Evolutionary conservation across 176 grass and related monocot species (phyloP).

Genomic region (Oryza meridionalis): DNA sequence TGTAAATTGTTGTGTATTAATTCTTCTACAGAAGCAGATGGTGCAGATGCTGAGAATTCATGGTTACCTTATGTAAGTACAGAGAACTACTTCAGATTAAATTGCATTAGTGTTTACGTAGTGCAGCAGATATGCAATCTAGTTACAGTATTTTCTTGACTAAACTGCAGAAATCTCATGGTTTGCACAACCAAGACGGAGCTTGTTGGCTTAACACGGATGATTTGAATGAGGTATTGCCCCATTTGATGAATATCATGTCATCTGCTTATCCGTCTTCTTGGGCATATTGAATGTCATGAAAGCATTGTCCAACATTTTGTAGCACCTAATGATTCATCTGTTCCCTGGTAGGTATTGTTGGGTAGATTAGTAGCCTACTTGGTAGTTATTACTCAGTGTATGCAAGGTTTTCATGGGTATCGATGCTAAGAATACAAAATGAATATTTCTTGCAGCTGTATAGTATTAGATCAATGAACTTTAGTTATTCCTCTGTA

Average conservation of each 20-base stretch:
- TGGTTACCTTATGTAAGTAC: constrained; percentile 94
- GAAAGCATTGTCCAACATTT: constrained; percentile 19
- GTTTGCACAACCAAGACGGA: constrained; percentile 54
- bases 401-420: constrained; percentile 19
- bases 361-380: constrained; percentile 12
- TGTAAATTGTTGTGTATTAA: constrained; percentile 97
- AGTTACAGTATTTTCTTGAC: constrained; percentile 42
- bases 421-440: constrained; percentile 1
- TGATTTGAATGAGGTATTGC: constrained; percentile 87
- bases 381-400: constrained; percentile 23
- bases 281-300: constrained; percentile 13
- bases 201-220: constrained; percentile 69
- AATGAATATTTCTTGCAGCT: constrained; percentile 1
- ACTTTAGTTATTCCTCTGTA: constrained; percentile 17
- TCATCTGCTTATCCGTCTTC: constrained; percentile 42
- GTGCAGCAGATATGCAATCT: constrained; percentile 47
- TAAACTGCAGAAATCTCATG: constrained; percentile 70
- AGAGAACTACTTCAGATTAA: constrained; percentile 33
- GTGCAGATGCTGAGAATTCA: constrained; percentile 59
- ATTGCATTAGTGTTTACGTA: neutral
- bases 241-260: constrained; percentile 19
- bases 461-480: constrained; percentile 19
- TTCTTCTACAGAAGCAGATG: constrained; percentile 62
- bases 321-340: constrained; percentile 1
- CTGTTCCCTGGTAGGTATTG: constrained; percentile 1